Conservation (phyloP, 2,329 filamentous ascomycete genomes). For the Dactylonectria estremocensis region DNA sequence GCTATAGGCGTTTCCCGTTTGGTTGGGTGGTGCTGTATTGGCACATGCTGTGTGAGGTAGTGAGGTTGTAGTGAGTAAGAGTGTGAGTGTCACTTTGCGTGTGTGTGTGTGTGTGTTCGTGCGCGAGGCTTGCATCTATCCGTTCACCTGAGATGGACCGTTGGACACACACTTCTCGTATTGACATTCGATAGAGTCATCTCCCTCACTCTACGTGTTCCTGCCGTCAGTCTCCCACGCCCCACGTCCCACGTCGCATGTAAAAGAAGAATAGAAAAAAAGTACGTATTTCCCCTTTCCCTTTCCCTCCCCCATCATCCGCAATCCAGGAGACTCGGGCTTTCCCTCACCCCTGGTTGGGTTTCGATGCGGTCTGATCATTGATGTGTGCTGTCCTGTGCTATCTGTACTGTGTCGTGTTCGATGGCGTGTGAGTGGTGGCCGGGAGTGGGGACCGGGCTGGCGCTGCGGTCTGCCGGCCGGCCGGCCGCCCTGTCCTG, state of each 20-base stretch:
- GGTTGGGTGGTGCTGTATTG: neutral
- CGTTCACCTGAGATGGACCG: slow-evolving; percentile 16
- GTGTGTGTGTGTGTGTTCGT: neutral
- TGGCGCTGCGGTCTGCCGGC: neutral
- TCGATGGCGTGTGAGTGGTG: slow-evolving; percentile 20
- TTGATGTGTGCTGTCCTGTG: slow-evolving; percentile 23
- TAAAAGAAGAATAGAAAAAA: neutral
- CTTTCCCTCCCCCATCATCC: slow-evolving; percentile 6
- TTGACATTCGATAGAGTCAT: slow-evolving; percentile 7
- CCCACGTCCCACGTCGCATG: neutral
- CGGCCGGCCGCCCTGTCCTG: no score
- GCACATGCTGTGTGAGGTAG: neutral
- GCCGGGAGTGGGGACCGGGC: slow-evolving; percentile 15
- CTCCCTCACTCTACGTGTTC: slow-evolving; percentile 7
- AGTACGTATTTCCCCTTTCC: neutral
- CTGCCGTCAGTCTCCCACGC: slow-evolving; percentile 11
- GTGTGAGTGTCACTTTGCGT: no score
- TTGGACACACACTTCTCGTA: slow-evolving; percentile 7
- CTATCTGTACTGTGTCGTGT: slow-evolving; percentile 27
- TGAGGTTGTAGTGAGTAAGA: neutral
- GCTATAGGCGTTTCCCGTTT: neutral
- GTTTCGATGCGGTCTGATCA: slow-evolving; percentile 29
- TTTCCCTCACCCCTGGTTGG: slow-evolving; percentile 14
- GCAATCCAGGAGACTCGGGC: slow-evolving; percentile 3
- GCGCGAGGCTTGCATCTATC: slow-evolving; percentile 3